Percentiles rank a stretch among this genome's conserved stretches.
phyloP scores from a whole-genome alignment of 257 asterid species.

The Avicennia marina region DNA sequence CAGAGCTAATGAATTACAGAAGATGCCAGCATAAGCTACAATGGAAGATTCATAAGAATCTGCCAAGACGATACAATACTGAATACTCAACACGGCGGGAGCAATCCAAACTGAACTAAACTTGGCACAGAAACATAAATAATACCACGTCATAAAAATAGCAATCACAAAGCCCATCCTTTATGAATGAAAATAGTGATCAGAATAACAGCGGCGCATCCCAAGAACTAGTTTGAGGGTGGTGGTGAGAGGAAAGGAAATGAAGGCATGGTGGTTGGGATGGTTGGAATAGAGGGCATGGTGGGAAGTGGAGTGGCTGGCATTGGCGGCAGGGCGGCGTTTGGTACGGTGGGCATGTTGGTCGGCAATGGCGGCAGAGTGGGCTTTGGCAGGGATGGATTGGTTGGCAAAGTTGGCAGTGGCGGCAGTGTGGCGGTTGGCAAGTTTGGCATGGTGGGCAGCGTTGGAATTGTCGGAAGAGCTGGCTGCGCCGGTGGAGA shows the following conservation, averaged over 20 bases:
- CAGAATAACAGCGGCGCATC: not conserved
- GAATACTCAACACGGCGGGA: not conserved
- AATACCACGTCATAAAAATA: not conserved
- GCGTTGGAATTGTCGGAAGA: slow-evolving; percentile 15
- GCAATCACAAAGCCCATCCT: not conserved
- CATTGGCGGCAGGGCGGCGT: slow-evolving; percentile 24
- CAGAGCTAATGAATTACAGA: not conserved
- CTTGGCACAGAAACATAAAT: not conserved
- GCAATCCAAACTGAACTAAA: slow-evolving; percentile 8
- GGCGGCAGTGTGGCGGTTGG: slow-evolving; percentile 7
- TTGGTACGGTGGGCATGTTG: slow-evolving; percentile 20
- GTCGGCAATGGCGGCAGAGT: slow-evolving; percentile 21
- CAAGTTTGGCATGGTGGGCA: not conserved
- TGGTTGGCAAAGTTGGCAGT: slow-evolving; percentile 10
- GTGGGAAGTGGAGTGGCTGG: slow-evolving; percentile 21
- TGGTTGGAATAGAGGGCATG: slow-evolving; percentile 26
- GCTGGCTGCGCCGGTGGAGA: slow-evolving; percentile 12
- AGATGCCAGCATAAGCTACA: not conserved
- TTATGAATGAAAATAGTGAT: not conserved
- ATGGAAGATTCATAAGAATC: slow-evolving; percentile 6
- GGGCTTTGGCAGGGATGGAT: slow-evolving; percentile 15
- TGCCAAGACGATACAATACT: slow-evolving; percentile 5
- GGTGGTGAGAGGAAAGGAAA: slow-evolving; percentile 34
- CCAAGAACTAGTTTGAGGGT: slow-evolving; percentile 22
- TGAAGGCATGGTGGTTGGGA: slow-evolving; percentile 27